phyloP scores from a whole-genome alignment of 495 filamentous ascomycete genomes.

The Penicillium waksmanii region DNA sequence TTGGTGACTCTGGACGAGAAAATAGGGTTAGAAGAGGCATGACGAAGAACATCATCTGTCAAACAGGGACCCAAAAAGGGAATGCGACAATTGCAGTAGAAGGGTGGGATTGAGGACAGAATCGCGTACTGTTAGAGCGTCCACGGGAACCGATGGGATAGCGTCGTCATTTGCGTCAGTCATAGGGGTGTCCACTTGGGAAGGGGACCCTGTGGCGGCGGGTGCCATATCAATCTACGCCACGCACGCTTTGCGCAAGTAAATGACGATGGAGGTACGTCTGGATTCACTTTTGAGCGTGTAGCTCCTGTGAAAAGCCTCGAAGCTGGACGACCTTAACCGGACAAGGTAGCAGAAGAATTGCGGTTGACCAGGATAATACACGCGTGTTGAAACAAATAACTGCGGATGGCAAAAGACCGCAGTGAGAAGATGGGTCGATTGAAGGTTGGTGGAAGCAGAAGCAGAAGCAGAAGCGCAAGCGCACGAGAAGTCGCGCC shows the following conservation, averaged over 20 bases:
- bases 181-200: conserved; percentile 58
- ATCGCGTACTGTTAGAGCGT: conserved; percentile 51
- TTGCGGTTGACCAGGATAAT: neutral
- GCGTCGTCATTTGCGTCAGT: conserved; percentile 62
- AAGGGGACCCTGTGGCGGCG: conserved; percentile 51
- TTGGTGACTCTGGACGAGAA: conserved; percentile 63
- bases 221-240: conserved; percentile 59
- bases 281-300: conserved; percentile 8
- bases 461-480: conserved; percentile 2
- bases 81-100: conserved; percentile 4
- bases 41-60: too few relatives aligned
- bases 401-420: neutral
- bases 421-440: neutral
- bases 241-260: conserved; percentile 37
- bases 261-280: conserved; percentile 21
- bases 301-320: conserved; percentile 12
- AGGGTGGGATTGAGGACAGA: too few relatives aligned
- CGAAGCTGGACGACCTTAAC: neutral
- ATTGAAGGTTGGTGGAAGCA: neutral
- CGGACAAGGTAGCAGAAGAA: neutral
- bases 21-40: conserved; percentile 6
- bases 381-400: neutral
- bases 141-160: conserved; percentile 47
- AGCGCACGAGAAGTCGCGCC: conserved; percentile 31
- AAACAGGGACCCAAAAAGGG: neutral